phyloP scores from a whole-genome alignment of 2,329 filamentous ascomycete genomes.

The Phialophora chinensis region DNA sequence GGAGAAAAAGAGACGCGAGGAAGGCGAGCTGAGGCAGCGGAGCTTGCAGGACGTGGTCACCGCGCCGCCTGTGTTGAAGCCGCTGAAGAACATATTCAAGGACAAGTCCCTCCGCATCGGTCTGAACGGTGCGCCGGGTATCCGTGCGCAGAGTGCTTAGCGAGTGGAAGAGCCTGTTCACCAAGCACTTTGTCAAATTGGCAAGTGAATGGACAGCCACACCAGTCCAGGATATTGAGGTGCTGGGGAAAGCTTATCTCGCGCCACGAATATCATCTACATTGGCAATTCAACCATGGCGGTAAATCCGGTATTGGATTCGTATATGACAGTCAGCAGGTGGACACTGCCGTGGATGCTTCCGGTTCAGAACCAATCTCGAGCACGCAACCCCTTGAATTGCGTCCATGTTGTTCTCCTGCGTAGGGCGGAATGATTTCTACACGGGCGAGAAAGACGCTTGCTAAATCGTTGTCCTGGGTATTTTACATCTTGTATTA shows the following conservation, averaged over 20 bases:
- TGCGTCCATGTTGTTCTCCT: neutral
- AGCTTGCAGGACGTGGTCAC: conserved; percentile 55
- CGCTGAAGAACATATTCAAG: conserved; percentile 42
- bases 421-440: neutral
- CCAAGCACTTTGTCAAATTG: no score
- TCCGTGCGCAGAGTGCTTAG: neutral
- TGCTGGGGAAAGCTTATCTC: no score
- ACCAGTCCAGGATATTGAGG: no score
- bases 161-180: no score
- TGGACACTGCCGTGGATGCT: neutral
- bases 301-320: no score
- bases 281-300: no score
- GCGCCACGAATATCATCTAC: no score
- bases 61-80: conserved; percentile 76
- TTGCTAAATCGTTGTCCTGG: neutral
- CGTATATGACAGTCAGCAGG: no score
- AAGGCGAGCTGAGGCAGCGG: conserved; percentile 42
- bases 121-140: neutral
- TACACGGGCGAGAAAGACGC: neutral
- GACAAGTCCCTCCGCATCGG: conserved; percentile 4
- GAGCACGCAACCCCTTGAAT: neutral
- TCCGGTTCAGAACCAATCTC: neutral
- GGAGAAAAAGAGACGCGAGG: conserved; percentile 68
- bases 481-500: neutral
- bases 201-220: no score